Evolutionary conservation across 1,284 basidiomycete species (phyloP), one percentile per base, ranked within the genome.

Genomic region (Apiotrichum veenhuisii): DNA sequence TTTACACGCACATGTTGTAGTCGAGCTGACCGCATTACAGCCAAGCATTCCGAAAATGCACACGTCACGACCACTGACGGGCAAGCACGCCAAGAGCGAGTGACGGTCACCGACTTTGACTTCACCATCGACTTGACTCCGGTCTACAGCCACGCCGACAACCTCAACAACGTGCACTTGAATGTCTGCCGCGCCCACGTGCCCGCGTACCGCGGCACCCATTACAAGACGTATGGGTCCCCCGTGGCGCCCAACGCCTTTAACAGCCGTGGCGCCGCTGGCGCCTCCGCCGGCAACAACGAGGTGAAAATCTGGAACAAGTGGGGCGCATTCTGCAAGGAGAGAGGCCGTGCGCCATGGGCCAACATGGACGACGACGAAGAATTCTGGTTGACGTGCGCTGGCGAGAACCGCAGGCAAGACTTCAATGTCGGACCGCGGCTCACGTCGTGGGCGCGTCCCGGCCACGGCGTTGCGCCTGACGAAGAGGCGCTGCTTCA

Each of bases 41-140:
- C 60, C 2, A 46, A 50, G 2, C 72, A 69, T 50, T 50, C 36
- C 26, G 69, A 68, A 44, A 64, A 54, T 4, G 58, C 62, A 12
- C 55, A 64, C 23, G 51, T 49, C 14, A 57, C 62, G 18, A 59
- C 66, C 26, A 54, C 50, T 1, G 60, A 69, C 41, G 72, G 71
- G 4, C 33, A 52, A 5, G 22, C 52, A 2, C 30, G 41, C 14
- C 40, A 50, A 0, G 59, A 72, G 25, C 43, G 48, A 11, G 61
- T 67, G 38, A 45, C 43, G 8, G 64, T 73, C 23, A 56, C 63
- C 36, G 73, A 75, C 52, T 75, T 75, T 51, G 64, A 73, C 50
- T 75, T 75, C 41, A 64, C 52, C 23, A 71, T 75, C 61, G 68
- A 75, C 54, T 48, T 74, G 34, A 56, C 62, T 2, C 51, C 59